Evolutionary conservation across 2,329 filamentous ascomycete species (phyloP), one percentile per base, ranked within the genome.

Genomic region (Ceratocystis diversiconidia): DNA sequence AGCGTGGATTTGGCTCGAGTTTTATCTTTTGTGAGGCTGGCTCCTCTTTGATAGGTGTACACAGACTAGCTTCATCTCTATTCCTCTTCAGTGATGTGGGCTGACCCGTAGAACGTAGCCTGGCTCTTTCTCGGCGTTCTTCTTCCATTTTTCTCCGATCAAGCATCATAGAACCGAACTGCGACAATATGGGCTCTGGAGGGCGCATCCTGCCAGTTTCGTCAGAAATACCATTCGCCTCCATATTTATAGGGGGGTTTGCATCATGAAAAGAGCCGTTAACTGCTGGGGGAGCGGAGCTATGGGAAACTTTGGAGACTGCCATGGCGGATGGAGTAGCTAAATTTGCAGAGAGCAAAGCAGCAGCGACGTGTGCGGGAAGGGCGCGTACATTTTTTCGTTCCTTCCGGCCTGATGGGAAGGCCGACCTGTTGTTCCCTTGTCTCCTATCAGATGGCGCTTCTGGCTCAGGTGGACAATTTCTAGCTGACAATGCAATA

Each of bases 111-210:
- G 59, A 50, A 25, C 60, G 36, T 8, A 63, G 22, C 17, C 63
- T 46, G 22, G 57, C 15, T 70, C 92, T 82, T 25, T 84, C 85
- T 15, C 95, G 80, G 50, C 92, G 85, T 72, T 95, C 90, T 71
- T 85, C 79, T 73, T 96, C 92, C 90, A 96, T 94, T 63, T 84
- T 82, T 74, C 86, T 90, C 44, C 92, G 83, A 75, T 96, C 82
- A 1, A 95, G 74, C 2, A 81, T 80, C 3, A 81, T 71, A 0
- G 84, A 70, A 0, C 79, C 77, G 36, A 73, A 70, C 12, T 63
- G 44, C 25, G 41, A 30, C 22, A 65, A n/a, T 28, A 25, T 32
- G 3, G 44, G 30, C 12, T 12, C 30, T 67, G 46, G n/a, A 17
- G 50, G 19, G 25, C 32, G 36, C 25, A 41, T 41, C 10, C 15